phyloP scores from a whole-genome alignment of 176 grass and related monocot genomes.

The Carex parvula region DNA sequence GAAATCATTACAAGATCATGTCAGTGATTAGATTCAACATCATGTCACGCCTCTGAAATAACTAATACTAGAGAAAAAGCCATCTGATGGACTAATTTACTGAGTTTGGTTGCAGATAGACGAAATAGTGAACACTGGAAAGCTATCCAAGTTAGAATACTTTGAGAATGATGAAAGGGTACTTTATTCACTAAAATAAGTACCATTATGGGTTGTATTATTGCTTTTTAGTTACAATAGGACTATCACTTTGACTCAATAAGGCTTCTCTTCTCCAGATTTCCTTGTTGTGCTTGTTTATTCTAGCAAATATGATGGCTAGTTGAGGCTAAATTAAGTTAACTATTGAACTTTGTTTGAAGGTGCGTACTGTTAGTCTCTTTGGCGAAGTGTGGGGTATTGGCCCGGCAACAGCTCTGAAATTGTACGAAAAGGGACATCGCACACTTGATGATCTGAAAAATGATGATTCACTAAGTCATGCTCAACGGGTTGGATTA shows the following conservation, averaged over 20 bases:
- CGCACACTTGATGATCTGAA: slow-evolving; percentile 81
- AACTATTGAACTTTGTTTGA: slow-evolving; percentile 29
- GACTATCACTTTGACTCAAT: background rate
- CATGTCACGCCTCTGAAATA: background rate
- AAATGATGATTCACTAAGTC: slow-evolving; percentile 63
- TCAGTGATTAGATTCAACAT: slow-evolving; percentile 38
- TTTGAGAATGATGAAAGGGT: slow-evolving; percentile 99
- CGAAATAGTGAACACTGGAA: slow-evolving; percentile 88
- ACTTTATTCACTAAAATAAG: slow-evolving; percentile 11
- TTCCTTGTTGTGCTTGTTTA: background rate
- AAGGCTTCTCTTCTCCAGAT: background rate
- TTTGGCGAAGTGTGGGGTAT: slow-evolving; percentile 98
- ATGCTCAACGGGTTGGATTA: slow-evolving; percentile 75
- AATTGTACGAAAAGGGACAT: slow-evolving; percentile 94
- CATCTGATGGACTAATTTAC: background rate
- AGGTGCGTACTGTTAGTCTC: slow-evolving; percentile 70
- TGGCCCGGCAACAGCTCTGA: slow-evolving; percentile 85
- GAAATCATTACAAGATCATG: slow-evolving; percentile 92
- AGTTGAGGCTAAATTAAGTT: background rate
- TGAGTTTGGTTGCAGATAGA: slow-evolving; percentile 64
- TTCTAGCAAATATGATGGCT: background rate
- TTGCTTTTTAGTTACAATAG: background rate
- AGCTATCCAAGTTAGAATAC: slow-evolving; percentile 87
- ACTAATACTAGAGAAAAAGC: background rate
- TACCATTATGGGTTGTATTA: background rate